A percentile compares a stretch with the other conserved stretches of the same genome.
phyloP scores from a whole-genome alignment of 208 protist genomes.

The Acanthamoeba rhysodes region DNA sequence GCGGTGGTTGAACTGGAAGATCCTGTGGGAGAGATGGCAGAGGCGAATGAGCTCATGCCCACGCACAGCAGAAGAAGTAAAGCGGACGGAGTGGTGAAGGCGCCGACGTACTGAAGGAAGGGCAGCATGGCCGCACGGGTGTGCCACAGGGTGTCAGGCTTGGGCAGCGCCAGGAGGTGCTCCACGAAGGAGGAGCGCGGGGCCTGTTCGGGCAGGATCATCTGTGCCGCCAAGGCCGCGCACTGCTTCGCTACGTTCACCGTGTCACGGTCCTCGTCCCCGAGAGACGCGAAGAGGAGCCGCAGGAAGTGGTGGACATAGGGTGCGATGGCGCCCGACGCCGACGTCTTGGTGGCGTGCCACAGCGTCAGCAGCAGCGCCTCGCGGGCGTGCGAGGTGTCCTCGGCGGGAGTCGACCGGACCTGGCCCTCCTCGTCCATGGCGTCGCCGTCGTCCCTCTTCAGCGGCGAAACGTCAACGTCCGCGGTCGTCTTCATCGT shows the following conservation, averaged over 20 bases:
- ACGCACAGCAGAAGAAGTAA: too few relatives aligned
- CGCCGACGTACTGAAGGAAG: slow-evolving; percentile 44
- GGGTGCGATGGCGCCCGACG: not conserved
- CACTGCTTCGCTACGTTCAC: slow-evolving; percentile 54
- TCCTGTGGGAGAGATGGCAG: not conserved
- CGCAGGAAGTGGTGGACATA: not conserved
- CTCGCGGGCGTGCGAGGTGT: slow-evolving; percentile 14
- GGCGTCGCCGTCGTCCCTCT: not conserved
- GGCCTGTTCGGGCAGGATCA: not conserved
- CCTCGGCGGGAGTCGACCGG: not conserved
- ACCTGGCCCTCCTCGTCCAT: not conserved
- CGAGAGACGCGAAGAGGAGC: not conserved
- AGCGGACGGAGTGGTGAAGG: too few relatives aligned
- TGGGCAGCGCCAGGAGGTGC: not conserved
- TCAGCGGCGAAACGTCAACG: too few relatives aligned
- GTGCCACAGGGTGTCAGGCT: slow-evolving; percentile 5
- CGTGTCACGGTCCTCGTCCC: slow-evolving; percentile 1
- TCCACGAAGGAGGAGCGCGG: not conserved
- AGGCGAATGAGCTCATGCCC: too few relatives aligned
- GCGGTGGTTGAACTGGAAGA: slow-evolving; percentile 58
- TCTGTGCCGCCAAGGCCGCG: slow-evolving; percentile 24
- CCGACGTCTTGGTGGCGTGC: not conserved
- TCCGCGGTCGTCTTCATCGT: slow-evolving; percentile 13
- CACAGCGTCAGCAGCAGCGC: not conserved
- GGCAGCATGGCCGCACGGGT: slow-evolving; percentile 21